These are phyloP conservation scores for Eucalyptus decipiens DNA, from an alignment of 345 rosid genomes.

Conservation along the genomic window DNA sequence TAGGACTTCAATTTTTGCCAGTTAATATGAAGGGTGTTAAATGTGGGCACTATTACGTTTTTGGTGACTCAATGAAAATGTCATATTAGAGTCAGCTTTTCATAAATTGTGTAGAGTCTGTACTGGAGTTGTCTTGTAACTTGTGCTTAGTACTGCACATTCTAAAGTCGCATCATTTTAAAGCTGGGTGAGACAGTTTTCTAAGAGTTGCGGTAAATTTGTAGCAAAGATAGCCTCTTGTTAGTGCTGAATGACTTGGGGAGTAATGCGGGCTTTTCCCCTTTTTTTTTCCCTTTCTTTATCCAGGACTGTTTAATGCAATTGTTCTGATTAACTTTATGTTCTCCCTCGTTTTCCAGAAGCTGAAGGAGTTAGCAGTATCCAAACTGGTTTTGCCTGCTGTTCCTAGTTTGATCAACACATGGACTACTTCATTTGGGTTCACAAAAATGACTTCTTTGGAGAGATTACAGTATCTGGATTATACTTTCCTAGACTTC, in stretches of 20 bases:
- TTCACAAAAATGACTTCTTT: constrained; percentile 20
- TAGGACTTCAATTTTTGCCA: background rate
- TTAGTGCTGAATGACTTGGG: background rate
- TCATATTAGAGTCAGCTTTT: background rate
- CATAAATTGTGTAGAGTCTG: background rate
- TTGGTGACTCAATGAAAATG: background rate
- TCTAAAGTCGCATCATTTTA: background rate
- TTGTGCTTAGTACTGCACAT: background rate
- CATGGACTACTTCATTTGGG: constrained; percentile 42
- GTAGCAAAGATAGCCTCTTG: background rate
- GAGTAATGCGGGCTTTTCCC: background rate
- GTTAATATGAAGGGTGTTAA: background rate
- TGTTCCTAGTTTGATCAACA: constrained; percentile 7
- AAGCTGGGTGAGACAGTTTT: background rate
- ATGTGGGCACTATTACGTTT: background rate
- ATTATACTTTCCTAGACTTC: constrained; percentile 30
- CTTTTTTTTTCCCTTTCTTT: background rate
- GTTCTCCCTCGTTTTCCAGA: constrained; percentile 7
- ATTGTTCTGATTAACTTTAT: background rate
- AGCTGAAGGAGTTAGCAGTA: constrained; percentile 32
- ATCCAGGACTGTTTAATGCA: background rate
- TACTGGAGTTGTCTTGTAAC: background rate
- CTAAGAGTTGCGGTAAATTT: background rate
- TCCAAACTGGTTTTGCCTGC: constrained; percentile 42
- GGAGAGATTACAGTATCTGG: constrained; percentile 19